Conservation (phyloP, 164 flowering plant species). For the Vitis amurensis region DNA sequence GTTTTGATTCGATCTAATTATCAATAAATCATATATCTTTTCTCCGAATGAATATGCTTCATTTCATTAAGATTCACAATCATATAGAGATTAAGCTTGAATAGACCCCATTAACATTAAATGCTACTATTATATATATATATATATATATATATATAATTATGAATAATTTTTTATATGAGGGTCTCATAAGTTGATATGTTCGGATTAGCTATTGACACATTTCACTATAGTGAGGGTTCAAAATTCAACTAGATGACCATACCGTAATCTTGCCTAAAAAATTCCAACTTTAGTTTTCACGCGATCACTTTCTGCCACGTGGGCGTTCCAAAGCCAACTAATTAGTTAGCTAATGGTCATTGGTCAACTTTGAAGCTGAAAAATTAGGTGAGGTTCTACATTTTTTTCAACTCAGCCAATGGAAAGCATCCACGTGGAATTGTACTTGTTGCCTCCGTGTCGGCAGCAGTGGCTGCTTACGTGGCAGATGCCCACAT, state of each 20-base stretch:
- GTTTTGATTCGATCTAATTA: no score
- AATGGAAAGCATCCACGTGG: constrained; percentile 21
- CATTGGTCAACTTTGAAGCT: not conserved
- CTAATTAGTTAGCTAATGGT: not conserved
- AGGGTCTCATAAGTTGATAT: no score
- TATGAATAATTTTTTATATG: no score
- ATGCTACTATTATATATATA: no score
- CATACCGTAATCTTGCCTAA: constrained; percentile 7
- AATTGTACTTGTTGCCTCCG: not conserved
- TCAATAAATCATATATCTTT: no score
- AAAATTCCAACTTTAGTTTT: not conserved
- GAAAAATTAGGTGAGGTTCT: not conserved
- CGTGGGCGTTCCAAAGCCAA: constrained; percentile 12
- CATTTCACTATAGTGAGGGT: no score
- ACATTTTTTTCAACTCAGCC: not conserved
- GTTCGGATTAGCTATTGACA: no score
- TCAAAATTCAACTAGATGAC: constrained; percentile 2
- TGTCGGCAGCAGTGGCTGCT: constrained; percentile 22
- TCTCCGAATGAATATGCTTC: no score
- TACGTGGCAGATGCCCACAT: constrained; percentile 7
- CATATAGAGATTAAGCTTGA: no score
- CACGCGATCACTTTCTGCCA: constrained; percentile 7
- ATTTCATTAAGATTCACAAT: no score
- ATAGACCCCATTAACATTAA: no score
- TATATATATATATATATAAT: no score